phyloP scores from a whole-genome alignment of 352 stramenopile species.

The Phytopythium kandeliae region DNA sequence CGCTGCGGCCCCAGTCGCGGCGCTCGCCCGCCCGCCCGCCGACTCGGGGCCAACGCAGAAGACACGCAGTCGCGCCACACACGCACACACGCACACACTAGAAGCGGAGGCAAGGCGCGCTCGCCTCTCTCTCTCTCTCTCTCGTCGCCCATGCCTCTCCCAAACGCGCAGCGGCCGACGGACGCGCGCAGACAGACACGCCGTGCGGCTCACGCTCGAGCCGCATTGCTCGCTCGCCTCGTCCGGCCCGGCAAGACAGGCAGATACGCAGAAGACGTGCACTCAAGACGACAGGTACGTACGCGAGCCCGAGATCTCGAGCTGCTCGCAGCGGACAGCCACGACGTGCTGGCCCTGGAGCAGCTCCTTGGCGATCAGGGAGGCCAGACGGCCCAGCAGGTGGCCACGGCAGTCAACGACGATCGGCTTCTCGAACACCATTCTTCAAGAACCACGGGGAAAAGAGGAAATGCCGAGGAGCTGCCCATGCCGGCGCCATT shows the following conservation, averaged over 20 bases:
- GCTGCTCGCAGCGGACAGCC: conserved; percentile 97
- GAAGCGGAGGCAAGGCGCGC: conserved; percentile 2
- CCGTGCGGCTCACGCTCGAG: no score
- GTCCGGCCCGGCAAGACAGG: no score
- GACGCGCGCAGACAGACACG: no score
- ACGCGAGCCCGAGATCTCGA: conserved; percentile 98
- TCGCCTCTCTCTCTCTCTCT: conserved; percentile 18
- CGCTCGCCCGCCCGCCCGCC: no score
- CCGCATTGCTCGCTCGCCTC: no score
- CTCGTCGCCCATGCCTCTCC: conserved; percentile 7
- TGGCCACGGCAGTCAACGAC: conserved; percentile 99
- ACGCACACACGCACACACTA: conserved; percentile 3
- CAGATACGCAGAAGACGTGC: no score
- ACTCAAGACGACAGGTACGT: conserved; percentile 22
- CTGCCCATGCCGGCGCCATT: not conserved
- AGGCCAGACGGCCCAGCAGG: conserved; percentile 97
- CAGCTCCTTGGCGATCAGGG: conserved; percentile 99
- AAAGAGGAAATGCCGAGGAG: conserved; percentile 65
- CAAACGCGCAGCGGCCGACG: conserved; percentile 2
- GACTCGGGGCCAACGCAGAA: not conserved
- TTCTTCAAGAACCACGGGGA: conserved; percentile 45
- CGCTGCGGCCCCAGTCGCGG: no score
- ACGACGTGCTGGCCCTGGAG: conserved; percentile 98
- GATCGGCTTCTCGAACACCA: conserved; percentile 94
- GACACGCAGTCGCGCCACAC: conserved; percentile 18